Evolutionary conservation across 1,139 yeast genomes (phyloP).

Genomic region (Saccharomyces hybrid): DNA sequence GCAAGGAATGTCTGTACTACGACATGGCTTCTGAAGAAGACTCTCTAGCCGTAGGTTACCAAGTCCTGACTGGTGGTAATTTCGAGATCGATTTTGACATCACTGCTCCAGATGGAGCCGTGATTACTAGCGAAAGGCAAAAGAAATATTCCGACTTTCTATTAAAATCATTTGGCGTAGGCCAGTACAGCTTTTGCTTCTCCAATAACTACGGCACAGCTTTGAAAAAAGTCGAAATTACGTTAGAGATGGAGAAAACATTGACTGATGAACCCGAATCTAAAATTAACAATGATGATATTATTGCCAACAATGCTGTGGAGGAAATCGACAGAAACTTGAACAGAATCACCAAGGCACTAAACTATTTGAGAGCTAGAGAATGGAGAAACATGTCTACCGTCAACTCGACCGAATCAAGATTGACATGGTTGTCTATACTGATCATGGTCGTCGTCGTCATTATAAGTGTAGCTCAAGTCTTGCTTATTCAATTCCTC

Average conservation of each 20-base stretch:
- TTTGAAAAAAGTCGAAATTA: slow-evolving; percentile 58
- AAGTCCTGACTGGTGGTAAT: slow-evolving; percentile 58
- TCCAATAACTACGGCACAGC: slow-evolving; percentile 57
- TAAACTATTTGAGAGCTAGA: slow-evolving; percentile 62
- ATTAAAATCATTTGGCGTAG: slow-evolving; percentile 46
- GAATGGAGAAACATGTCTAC: slow-evolving; percentile 69
- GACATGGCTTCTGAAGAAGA: slow-evolving; percentile 32
- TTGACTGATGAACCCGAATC: slow-evolving; percentile 43
- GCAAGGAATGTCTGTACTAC: slow-evolving; percentile 37
- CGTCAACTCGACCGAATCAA: slow-evolving; percentile 55
- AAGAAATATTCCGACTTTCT: slow-evolving; percentile 55
- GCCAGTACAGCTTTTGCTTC: slow-evolving; percentile 63
- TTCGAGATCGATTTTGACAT: slow-evolving; percentile 60
- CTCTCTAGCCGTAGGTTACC: slow-evolving; percentile 37
- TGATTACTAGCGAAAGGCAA: slow-evolving; percentile 44
- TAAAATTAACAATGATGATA: slow-evolving; percentile 45
- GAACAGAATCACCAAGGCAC: slow-evolving; percentile 49
- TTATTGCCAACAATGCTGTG: slow-evolving; percentile 47
- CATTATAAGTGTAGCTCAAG: slow-evolving; percentile 56
- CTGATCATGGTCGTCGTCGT: slow-evolving; percentile 55
- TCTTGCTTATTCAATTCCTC: slow-evolving; percentile 47
- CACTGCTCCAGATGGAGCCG: slow-evolving; percentile 52
- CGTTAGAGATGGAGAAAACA: slow-evolving; percentile 46
- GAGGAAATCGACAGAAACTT: slow-evolving; percentile 52
- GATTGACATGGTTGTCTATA: slow-evolving; percentile 56